Percentiles rank a stretch among this genome's conserved stretches.
Conservation (phyloP, 2,329 filamentous ascomycete species). For the Fusarium sp. region DNA sequence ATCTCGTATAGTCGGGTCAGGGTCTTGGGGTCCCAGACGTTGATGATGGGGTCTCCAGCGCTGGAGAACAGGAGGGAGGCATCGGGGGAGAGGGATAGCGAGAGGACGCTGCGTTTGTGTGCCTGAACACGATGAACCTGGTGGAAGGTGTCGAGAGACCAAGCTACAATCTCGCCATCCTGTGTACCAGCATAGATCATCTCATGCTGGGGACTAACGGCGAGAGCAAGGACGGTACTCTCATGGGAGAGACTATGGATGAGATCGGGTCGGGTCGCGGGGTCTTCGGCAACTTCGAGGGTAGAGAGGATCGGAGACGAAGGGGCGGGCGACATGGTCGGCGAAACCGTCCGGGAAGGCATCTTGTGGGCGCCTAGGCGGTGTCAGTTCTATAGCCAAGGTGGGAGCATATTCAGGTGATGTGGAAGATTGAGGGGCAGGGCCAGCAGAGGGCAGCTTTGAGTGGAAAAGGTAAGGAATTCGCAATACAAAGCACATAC, state of each 20-base stretch:
- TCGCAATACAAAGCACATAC: not conserved
- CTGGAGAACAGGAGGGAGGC: slow-evolving; percentile 86
- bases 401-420: not conserved
- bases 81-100: slow-evolving; percentile 82
- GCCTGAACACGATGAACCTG: slow-evolving; percentile 82
- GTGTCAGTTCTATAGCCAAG: slow-evolving; percentile 7
- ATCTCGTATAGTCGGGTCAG: slow-evolving; percentile 86
- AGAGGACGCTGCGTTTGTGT: slow-evolving; percentile 91
- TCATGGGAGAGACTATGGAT: slow-evolving; percentile 80
- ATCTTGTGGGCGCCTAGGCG: slow-evolving; percentile 32
- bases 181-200: slow-evolving; percentile 93
- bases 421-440: slow-evolving; percentile 12
- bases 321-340: slow-evolving; percentile 34
- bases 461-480: not conserved
- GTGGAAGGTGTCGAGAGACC: slow-evolving; percentile 90
- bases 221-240: slow-evolving; percentile 84
- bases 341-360: slow-evolving; percentile 38
- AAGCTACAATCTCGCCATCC: slow-evolving; percentile 91
- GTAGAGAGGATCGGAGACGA: slow-evolving; percentile 38
- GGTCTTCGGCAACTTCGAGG: slow-evolving; percentile 39
- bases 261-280: slow-evolving; percentile 64
- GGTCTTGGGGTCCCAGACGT: slow-evolving; percentile 86
- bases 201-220: slow-evolving; percentile 79
- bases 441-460: not conserved
- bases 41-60: slow-evolving; percentile 92